Conservation (phyloP, 257 asterid species). For the Solanum sitiens region DNA sequence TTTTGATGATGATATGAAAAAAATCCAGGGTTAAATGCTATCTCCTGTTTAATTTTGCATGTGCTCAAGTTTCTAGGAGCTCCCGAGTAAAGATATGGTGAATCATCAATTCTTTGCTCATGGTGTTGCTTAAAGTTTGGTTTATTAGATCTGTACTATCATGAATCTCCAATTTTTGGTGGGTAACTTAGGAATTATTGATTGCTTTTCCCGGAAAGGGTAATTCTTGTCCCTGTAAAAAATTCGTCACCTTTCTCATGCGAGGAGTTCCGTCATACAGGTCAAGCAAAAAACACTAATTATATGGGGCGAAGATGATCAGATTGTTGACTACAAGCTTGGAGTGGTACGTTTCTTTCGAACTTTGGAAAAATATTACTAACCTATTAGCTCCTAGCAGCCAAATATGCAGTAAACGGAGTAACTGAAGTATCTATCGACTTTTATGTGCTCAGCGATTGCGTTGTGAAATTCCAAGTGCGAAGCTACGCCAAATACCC, state of each 20-base stretch:
- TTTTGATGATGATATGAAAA: background rate
- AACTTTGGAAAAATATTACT: background rate
- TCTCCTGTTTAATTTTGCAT: background rate
- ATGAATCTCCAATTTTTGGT: background rate
- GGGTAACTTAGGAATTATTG: background rate
- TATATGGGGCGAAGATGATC: conserved; percentile 88
- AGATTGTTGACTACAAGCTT: conserved; percentile 67
- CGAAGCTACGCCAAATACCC: conserved; percentile 54
- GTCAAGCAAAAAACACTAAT: conserved; percentile 76
- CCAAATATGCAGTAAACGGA: background rate
- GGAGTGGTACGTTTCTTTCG: conserved; percentile 47
- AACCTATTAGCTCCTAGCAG: background rate
- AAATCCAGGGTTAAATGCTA: background rate
- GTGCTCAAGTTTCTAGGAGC: background rate
- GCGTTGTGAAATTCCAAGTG: conserved; percentile 68
- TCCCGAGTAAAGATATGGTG: background rate
- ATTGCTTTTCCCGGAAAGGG: background rate
- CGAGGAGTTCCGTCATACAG: conserved; percentile 19
- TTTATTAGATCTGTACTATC: background rate
- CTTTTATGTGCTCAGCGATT: conserved; percentile 39
- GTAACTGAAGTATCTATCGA: background rate
- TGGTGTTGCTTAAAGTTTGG: background rate
- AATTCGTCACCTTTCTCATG: background rate
- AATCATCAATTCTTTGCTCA: background rate
- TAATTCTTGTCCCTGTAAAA: background rate